Conservation (phyloP, 352 stramenopile species). For the Phytopythium aichiense region DNA sequence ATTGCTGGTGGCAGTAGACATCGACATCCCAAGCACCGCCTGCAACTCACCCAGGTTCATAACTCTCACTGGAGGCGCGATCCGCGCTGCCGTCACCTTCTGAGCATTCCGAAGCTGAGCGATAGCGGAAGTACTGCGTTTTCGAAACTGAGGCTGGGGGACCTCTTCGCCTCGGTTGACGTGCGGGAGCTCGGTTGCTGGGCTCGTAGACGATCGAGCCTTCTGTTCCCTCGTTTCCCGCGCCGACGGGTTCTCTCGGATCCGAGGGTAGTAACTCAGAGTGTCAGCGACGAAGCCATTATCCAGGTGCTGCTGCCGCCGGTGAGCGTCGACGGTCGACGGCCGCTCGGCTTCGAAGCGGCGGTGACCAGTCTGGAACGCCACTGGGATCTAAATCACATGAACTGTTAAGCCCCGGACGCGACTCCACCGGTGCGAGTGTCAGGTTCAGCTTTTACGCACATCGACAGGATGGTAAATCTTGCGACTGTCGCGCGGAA, state of each 20-base stretch:
- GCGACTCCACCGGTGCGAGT: background rate
- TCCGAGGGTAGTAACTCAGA: constrained; percentile 50
- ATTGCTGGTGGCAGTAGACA: background rate
- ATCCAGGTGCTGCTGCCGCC: constrained; percentile 18
- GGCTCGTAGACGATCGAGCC: background rate
- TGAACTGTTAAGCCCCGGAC: background rate
- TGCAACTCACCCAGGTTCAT: constrained; percentile 8
- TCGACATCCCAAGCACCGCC: background rate
- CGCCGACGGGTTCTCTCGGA: constrained; percentile 34
- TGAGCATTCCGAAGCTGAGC: background rate
- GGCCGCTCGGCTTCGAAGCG: constrained; percentile 28
- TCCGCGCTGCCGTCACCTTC: background rate
- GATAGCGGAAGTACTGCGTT: background rate
- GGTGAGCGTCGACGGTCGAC: constrained; percentile 25
- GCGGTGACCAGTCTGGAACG: constrained; percentile 21
- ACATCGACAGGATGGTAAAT: constrained; percentile 38
- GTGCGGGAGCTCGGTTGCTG: background rate
- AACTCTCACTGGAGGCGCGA: constrained; percentile 6
- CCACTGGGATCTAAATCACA: constrained; percentile 19
- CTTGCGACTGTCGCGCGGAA: constrained; percentile 22
- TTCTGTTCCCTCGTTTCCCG: constrained; percentile 43
- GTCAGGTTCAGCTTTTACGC: background rate
- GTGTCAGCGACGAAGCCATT: constrained; percentile 27
- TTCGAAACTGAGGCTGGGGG: background rate
- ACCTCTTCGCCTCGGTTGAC: background rate